Conservation (phyloP, 306 rosid genomes). For the Prunus salicina region DNA sequence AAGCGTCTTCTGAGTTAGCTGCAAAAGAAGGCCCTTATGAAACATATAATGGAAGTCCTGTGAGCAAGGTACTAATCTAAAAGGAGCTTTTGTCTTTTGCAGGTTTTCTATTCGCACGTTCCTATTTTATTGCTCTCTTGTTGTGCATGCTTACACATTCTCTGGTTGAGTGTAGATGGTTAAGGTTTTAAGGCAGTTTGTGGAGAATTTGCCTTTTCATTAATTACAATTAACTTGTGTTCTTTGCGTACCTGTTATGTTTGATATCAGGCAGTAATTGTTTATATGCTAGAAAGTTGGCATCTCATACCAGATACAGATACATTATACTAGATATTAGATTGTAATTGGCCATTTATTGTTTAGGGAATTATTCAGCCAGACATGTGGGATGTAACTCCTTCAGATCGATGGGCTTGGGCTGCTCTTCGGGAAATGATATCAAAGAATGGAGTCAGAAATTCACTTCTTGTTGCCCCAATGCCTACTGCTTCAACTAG, state of each 20-base stretch:
- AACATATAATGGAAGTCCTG: constrained; percentile 75
- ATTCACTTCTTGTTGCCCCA: constrained; percentile 88
- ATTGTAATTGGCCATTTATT: constrained; percentile 16
- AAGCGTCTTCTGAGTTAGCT: constrained; percentile 73
- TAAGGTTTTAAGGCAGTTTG: neutral
- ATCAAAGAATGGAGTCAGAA: constrained; percentile 57
- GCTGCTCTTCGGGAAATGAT: constrained; percentile 49
- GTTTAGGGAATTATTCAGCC: constrained; percentile 81
- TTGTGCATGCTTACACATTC: neutral
- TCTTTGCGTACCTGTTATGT: neutral
- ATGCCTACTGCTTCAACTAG: constrained; percentile 95
- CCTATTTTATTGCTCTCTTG: neutral
- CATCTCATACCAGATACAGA: neutral
- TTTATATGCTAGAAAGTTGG: neutral
- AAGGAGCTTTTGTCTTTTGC: neutral
- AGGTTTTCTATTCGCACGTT: neutral
- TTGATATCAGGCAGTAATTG: neutral
- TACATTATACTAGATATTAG: neutral
- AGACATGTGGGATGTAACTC: constrained; percentile 83
- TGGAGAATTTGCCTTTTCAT: neutral
- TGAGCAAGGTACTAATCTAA: constrained; percentile 61
- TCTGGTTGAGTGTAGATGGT: neutral
- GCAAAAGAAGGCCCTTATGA: constrained; percentile 75
- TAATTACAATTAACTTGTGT: neutral
- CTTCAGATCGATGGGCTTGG: constrained; percentile 82